Evolutionary conservation across 345 rosid genomes (phyloP).

Genomic region (Stellera chamaejasme): DNA sequence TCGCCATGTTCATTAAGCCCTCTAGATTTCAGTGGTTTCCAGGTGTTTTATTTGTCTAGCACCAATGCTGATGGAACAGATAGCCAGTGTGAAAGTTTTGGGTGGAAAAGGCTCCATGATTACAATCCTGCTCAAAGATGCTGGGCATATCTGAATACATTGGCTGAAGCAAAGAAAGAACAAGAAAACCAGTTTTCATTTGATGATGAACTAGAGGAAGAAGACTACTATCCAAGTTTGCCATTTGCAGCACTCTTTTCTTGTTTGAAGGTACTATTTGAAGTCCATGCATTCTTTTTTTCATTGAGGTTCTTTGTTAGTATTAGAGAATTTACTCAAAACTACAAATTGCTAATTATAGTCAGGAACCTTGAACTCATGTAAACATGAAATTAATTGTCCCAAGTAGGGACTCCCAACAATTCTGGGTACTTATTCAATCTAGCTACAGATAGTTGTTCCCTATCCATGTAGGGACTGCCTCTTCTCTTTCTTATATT

Average conservation of each 20-base stretch:
- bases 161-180: slow-evolving; percentile 40
- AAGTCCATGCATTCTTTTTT: neutral
- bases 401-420: too few species aligned
- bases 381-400: too few species aligned
- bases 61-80: slow-evolving; percentile 56
- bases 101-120: slow-evolving; percentile 67
- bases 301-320: too few species aligned
- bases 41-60: slow-evolving; percentile 66
- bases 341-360: too few species aligned
- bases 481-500: too few species aligned
- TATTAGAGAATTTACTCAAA: too few species aligned
- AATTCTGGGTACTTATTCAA: too few species aligned
- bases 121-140: slow-evolving; percentile 66
- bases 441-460: too few species aligned
- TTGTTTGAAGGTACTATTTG: slow-evolving; percentile 57
- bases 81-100: slow-evolving; percentile 60
- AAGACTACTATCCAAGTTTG: slow-evolving; percentile 84
- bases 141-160: slow-evolving; percentile 69
- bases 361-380: too few species aligned
- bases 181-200: slow-evolving; percentile 31
- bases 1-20: slow-evolving; percentile 5
- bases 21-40: slow-evolving; percentile 47
- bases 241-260: slow-evolving; percentile 94
- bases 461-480: too few species aligned
- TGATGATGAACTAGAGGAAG: slow-evolving; percentile 86